Base-by-base conservation (phyloP, 2,329 filamentous ascomycete genomes). In the Fusarium nematophilum region DNA sequence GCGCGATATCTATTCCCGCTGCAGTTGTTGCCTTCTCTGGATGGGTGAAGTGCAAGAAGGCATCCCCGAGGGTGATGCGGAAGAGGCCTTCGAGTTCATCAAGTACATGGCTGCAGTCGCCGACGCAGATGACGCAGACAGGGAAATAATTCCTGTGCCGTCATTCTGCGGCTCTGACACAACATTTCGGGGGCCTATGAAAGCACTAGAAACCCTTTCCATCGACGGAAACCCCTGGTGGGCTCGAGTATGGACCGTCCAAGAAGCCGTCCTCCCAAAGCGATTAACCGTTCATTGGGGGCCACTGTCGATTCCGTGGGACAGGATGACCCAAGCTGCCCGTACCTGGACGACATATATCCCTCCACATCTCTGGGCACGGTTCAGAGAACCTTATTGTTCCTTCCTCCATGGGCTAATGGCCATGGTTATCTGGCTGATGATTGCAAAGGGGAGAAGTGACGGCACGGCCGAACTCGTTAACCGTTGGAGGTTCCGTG, bases 221-320 rank as follows among this genome's bases (percentile, higher is more conserved):
- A 30, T 44, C 13, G 21, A 46, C 29, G 33, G 31, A 10, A 47
- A 33, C 11, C 49, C 55, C 10, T 58, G 55, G 49, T 58, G 55
- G 55, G 26, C 29, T 9, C 31, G 54, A 29, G 46, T 48, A 5
- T 57, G 53, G 49, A 51, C 53, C 26, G 49, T 58, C 13, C 53
- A 57, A 18, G 57, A 58, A 53, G 57, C 46, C 17, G 37, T 53
- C 29, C 49, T 61, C 25, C 55, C 55, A 3, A 38, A 37, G 15
- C 15, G 40, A 10, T 21, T 42, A 38, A 21, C 26, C 5, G 25
- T 58, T 4, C 39, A 53, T 6, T 58, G 55, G 55, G 55, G 55
- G 9, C 40, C 50, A 10, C 17, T 46, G 14, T 26, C 33, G 10
- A 30, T 58, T 15, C 30, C 53, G 10, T 61, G 49, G 46, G 18